phyloP scores from a whole-genome alignment of 805 yeast species.

The Metschnikowia chrysomelidarum region DNA sequence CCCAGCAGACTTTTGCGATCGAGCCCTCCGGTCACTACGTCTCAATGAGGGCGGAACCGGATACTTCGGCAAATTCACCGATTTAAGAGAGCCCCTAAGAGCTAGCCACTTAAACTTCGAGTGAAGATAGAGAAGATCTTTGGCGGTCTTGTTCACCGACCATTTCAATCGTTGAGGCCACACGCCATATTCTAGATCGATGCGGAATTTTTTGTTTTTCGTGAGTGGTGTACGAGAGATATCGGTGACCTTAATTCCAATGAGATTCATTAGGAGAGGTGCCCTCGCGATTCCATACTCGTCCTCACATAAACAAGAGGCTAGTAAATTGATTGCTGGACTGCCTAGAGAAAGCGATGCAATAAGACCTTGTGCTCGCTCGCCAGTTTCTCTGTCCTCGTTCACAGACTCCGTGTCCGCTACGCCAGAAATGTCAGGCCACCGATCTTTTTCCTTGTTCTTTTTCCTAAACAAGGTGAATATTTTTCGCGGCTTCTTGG shows the following conservation, averaged over 20 bases:
- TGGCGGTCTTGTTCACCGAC: constrained; percentile 70
- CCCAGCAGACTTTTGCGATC: constrained; percentile 1
- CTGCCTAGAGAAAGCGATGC: constrained; percentile 58
- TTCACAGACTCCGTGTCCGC: constrained; percentile 20
- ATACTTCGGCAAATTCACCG: constrained; percentile 44
- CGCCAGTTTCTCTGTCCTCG: constrained; percentile 30
- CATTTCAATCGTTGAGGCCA: constrained; percentile 77
- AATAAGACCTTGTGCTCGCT: constrained; percentile 35
- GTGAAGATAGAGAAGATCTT: constrained; percentile 72
- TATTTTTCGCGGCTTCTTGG: constrained; percentile 18
- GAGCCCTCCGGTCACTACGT: constrained; percentile 10
- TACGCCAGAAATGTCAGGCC: constrained; percentile 14
- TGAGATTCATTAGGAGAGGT: constrained; percentile 72
- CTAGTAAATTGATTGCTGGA: constrained; percentile 72
- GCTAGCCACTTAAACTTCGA: constrained; percentile 53
- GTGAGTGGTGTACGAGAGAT: constrained; percentile 39
- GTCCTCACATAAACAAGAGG: constrained; percentile 72
- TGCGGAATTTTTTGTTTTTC: constrained; percentile 48
- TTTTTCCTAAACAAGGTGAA: constrained; percentile 27
- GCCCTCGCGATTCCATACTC: constrained; percentile 77
- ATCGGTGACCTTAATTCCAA: constrained; percentile 63
- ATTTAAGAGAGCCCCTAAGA: constrained; percentile 22
- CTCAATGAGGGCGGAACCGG: constrained; percentile 40
- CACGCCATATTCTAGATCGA: constrained; percentile 89
- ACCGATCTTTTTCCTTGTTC: constrained; percentile 25